Evolutionary conservation across 768 basidiomycete species (phyloP), one percentile per base, ranked within the genome.

Genomic region (Hemileccinum impolitum): DNA sequence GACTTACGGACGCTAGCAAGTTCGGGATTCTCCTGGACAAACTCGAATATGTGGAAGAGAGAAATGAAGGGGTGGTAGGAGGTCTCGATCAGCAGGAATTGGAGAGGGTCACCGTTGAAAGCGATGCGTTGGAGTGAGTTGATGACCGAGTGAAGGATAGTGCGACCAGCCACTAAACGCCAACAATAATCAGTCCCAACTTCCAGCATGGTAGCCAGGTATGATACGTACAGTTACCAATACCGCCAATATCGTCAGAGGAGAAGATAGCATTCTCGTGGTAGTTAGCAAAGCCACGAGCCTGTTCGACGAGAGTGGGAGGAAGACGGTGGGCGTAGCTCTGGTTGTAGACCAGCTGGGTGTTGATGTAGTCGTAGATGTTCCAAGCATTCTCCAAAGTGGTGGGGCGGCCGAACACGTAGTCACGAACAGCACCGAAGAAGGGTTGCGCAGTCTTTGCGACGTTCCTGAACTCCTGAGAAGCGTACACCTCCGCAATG

Each of bases 41-140:
- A 70, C 48, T 85, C 87, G 17, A 88, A 80, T 67, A 87, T 79
- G 63, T 84, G 80, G 80, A 94, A 87, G 67, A 94, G 76, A 4
- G 89, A 91, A 61, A 93, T 84, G 79, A 94, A 90, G 13, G 91
- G 85, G 67, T 93, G 91, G 75, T 94, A 94, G 54, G 88, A 87
- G 14, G 85, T 84, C 70, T 88, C 81, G 57, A 90, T 75, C 56
- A 91, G 65, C 68, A 85, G 74, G 70, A 94, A 78, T 59, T 88
- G 84, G 44, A 93, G 80, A 39, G 88, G 84, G 70, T 90, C 85
- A 53, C 78, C 81, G 59, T 84, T 82, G 75, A 84, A 88, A 39
- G 86, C 80, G 65, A 94, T 85, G 59, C 82, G 83, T 61, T 87
- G 80, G 47, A 94, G 78, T 10, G 88, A 81, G 45, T 59, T 69